phyloP scores from a whole-genome alignment of 1,139 yeast genomes.

The Candida freyschussii region DNA sequence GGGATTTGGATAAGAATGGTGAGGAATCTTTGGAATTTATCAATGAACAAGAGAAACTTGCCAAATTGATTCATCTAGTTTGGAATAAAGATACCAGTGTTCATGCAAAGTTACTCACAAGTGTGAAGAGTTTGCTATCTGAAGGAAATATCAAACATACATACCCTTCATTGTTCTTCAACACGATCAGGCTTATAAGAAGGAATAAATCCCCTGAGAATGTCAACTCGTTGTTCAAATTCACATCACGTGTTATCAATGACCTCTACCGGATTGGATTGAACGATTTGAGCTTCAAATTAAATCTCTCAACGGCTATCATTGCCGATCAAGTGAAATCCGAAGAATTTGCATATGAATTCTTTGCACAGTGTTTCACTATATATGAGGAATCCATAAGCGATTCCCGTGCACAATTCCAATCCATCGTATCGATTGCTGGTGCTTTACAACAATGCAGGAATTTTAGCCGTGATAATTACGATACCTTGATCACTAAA shows the following conservation, averaged over 20 bases:
- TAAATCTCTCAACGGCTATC: constrained; percentile 51
- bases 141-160: constrained; percentile 59
- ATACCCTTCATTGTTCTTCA: constrained; percentile 68
- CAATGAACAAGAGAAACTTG: constrained; percentile 59
- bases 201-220: constrained; percentile 32
- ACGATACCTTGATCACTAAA: constrained; percentile 77
- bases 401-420: constrained; percentile 57
- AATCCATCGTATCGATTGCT: constrained; percentile 48
- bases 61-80: constrained; percentile 65
- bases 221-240: constrained; percentile 54
- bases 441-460: constrained; percentile 60
- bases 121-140: constrained; percentile 51
- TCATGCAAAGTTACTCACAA: constrained; percentile 52
- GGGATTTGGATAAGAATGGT: constrained; percentile 14
- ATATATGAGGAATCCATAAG: constrained; percentile 78
- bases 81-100: constrained; percentile 45
- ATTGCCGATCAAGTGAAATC: constrained; percentile 71
- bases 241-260: constrained; percentile 63
- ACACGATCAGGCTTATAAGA: constrained; percentile 56
- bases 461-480: constrained; percentile 46
- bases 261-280: constrained; percentile 55
- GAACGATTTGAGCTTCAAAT: constrained; percentile 43
- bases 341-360: constrained; percentile 75
- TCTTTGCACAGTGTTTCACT: constrained; percentile 82
- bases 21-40: constrained; percentile 17